Base-by-base conservation (phyloP, 192 early-diverging fungal species). In the Backusella macrospora region DNA sequence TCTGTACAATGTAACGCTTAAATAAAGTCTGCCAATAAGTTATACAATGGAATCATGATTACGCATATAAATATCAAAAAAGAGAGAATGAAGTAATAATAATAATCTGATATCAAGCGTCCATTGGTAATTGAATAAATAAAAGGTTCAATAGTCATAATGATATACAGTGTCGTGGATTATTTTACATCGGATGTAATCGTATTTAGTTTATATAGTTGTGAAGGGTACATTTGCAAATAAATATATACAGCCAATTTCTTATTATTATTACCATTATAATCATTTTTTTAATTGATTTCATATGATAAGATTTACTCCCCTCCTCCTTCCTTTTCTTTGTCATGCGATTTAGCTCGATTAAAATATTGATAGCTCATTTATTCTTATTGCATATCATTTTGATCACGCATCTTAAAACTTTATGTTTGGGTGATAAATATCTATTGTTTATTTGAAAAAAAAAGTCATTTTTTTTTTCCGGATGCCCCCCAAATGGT, bases 11-110 rank as follows among this genome's bases (percentile, higher is more conserved):
- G 52, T 59, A 26, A 59, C 52, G 26, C 3, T 59, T 59, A 21
- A 59, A 18, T 12, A 59, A 23, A n/a, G 3, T 34, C 52, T 59
- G 26, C 52, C 52, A 59, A 59, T 59, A 59, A 10, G 52, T 59
- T 59, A 21, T 59, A 59, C 52, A 59, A 59, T 59, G 26, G n/a
- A 59, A 59, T 59, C 52, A 59, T 59, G 52, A 23, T 59, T 59
- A 59, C 21, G 52, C 52, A 14, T 59, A 59, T 59, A 59, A 59
- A 59, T 59, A 18, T 59, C 52, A 59, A 59, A 59, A 59, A 21
- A 12, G 21, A 59, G 52, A 23, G 29, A 2, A 34, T 34, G 52
- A 21, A 59, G 52, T 59, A 59, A 26, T 59, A 59, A 34, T 1
- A 34, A 34, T 1, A 59, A 59, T 10, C 26, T 23, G 9, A 59